Conservation (phyloP, 2,329 filamentous ascomycete species). For the Ramularia collo-cygni region DNA sequence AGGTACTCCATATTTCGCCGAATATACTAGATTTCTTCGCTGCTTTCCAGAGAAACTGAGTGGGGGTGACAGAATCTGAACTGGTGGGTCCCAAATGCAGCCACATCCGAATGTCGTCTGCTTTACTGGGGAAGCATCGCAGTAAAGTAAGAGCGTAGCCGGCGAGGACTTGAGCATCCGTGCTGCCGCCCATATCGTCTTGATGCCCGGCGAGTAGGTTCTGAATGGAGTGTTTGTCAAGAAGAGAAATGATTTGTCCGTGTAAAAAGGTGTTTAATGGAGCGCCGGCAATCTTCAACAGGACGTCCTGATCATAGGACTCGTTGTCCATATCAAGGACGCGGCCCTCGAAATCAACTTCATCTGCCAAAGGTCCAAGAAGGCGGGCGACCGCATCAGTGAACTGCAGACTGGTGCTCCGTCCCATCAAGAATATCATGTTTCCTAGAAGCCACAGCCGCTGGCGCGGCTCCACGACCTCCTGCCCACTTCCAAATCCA, state of each 20-base stretch:
- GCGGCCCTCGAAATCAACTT: conserved; percentile 45
- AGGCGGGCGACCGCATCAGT: conserved; percentile 49
- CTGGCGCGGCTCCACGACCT: conserved; percentile 26
- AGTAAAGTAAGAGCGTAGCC: conserved; percentile 82
- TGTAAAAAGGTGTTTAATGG: conserved; percentile 48
- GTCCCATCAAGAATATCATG: conserved; percentile 42
- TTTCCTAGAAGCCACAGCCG: conserved; percentile 53
- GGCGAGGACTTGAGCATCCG: conserved; percentile 69
- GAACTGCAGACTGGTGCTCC: conserved; percentile 35
- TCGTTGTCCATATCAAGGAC: conserved; percentile 27
- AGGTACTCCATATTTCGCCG: conserved; percentile 48
- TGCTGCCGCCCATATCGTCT: conserved; percentile 34
- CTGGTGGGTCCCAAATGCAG: conserved; percentile 61
- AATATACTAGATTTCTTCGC: conserved; percentile 53
- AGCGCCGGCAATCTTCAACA: conserved; percentile 31
- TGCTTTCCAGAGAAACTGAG: conserved; percentile 79
- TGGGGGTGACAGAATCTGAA: conserved; percentile 49
- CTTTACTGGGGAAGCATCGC: conserved; percentile 71
- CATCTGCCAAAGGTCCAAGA: conserved; percentile 50
- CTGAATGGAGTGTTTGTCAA: conserved; percentile 69
- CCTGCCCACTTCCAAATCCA: not conserved
- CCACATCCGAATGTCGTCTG: conserved; percentile 91
- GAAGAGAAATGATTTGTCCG: conserved; percentile 60
- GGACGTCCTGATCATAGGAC: conserved; percentile 38
- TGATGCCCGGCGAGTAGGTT: conserved; percentile 24